Conservation (phyloP, 1,284 basidiomycete species). For the Pyrrhoderma lamaoense region DNA sequence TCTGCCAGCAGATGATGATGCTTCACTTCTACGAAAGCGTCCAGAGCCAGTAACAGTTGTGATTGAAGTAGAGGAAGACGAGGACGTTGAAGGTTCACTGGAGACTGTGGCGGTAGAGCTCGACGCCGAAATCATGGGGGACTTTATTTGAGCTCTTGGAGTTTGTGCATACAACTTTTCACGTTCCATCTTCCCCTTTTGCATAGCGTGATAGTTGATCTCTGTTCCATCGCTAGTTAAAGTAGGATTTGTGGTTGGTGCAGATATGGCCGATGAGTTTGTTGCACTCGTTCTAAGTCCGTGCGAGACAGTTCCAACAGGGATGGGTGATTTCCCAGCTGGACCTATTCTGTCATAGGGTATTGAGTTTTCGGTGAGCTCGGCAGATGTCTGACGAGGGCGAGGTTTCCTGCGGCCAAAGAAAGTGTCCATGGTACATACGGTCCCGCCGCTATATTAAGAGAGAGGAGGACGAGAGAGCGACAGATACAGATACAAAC, state of each 20-base stretch:
- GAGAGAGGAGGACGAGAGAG: constrained; percentile 1
- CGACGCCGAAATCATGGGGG: constrained; percentile 43
- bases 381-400: constrained; percentile 39
- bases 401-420: constrained; percentile 37
- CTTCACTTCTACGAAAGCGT: constrained; percentile 47
- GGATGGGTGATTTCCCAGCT: constrained; percentile 50
- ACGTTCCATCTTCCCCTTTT: constrained; percentile 43
- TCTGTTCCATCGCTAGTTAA: constrained; percentile 63
- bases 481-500: constrained; percentile 13
- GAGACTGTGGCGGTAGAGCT: constrained; percentile 51
- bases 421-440: constrained; percentile 27
- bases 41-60: constrained; percentile 31
- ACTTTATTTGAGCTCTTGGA: constrained; percentile 29
- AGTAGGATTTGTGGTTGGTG: constrained; percentile 71
- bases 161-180: constrained; percentile 40
- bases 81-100: constrained; percentile 36
- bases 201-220: constrained; percentile 49
- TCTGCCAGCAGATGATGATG: constrained; percentile 30
- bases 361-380: constrained; percentile 51
- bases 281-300: constrained; percentile 37
- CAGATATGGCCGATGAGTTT: constrained; percentile 43
- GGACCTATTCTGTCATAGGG: constrained; percentile 64
- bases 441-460: constrained; percentile 8
- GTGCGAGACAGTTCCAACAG: constrained; percentile 50
- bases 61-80: constrained; percentile 30